These are phyloP conservation scores for Funneliformis geosporum DNA, from an alignment of 192 early-diverging fungal species.

Conservation along the genomic window DNA sequence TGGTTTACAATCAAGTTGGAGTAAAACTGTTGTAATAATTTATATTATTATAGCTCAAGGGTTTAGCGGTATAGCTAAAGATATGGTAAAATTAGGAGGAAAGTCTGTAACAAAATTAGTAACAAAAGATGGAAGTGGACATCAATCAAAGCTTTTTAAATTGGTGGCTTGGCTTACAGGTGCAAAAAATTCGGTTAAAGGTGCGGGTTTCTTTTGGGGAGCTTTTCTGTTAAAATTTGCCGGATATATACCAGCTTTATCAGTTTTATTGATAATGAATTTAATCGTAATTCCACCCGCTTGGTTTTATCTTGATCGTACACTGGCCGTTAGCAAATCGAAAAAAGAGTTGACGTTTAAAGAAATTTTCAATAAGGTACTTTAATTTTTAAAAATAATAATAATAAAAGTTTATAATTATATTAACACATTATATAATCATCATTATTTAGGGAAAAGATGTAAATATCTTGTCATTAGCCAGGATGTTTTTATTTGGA, in stretches of 20 bases:
- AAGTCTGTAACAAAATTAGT: slow-evolving; percentile 51
- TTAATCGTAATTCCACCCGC: slow-evolving; percentile 30
- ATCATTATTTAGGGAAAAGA: slow-evolving; percentile 16
- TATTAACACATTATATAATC: background rate
- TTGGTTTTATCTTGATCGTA: slow-evolving; percentile 28
- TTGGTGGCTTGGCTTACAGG: slow-evolving; percentile 52
- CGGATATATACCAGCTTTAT: slow-evolving; percentile 40
- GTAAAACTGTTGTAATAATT: slow-evolving; percentile 34
- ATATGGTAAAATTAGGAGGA: slow-evolving; percentile 51
- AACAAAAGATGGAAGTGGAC: slow-evolving; percentile 28
- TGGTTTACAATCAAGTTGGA: slow-evolving; percentile 38
- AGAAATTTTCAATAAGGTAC: slow-evolving; percentile 20
- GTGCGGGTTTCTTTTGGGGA: slow-evolving; percentile 49
- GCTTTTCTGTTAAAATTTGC: slow-evolving; percentile 38
- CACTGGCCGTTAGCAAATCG: slow-evolving; percentile 26
- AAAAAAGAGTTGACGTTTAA: slow-evolving; percentile 20
- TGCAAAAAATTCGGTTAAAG: slow-evolving; percentile 52
- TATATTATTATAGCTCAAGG: slow-evolving; percentile 45
- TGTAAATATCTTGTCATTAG: slow-evolving; percentile 43
- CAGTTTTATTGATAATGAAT: slow-evolving; percentile 38
- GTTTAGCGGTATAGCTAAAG: slow-evolving; percentile 49
- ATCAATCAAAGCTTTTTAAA: slow-evolving; percentile 39
- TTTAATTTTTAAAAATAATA: background rate
- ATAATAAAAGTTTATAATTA: background rate
- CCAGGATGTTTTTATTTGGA: slow-evolving; percentile 52